Base-by-base conservation (phyloP, 2,329 filamentous ascomycete species). In the Xylariaceae sp. region DNA sequence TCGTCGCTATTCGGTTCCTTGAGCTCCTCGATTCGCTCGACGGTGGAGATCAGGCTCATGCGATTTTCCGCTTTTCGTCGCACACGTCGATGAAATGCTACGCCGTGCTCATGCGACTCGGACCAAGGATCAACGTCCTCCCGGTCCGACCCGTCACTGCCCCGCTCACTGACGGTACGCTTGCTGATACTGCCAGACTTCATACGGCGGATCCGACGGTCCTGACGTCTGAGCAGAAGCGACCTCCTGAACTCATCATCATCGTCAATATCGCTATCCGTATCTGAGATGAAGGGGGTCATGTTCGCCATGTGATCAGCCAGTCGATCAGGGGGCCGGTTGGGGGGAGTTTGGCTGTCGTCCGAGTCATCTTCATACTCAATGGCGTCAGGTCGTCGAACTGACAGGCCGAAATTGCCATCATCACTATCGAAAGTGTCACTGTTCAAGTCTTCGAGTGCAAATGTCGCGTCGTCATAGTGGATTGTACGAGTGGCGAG, bases 101-200 rank as follows among this genome's bases (percentile, higher is more conserved):
- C 51, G 2, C 57, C 58, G 2, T 56, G 40, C 17, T 64, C 55
- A 30, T 57, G 58, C 17, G 51, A 55, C 9, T 65, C 60, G 31
- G 58, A 57, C 44, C 60, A 66, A 9, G 65, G 62, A 36, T 63
- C 44, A 5, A 66, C 43, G 41, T 68, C 66, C 42, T 68, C 66
- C 38, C 53, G 56, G 48, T 68, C 66, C 6, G 62, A 65, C 47
- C 33, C 33, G 33, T 66, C 65, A 39, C 65, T 67, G 51, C 59
- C 66, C 32, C 65, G 58, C 54, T 68, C 66, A 57, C 66, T 68
- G 42, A 66, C 57, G 27, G 66, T 68, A 18, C 66, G 65, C 54
- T 68, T 68, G 60, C 65, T 66, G 40, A 67, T 63, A 47, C 63
- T 66, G 43, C 65, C 65, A 7, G 63, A 66, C 44, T 60, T 66